Conservation (phyloP, 257 asterid genomes). For the Nicotiana tomentosiformis region DNA sequence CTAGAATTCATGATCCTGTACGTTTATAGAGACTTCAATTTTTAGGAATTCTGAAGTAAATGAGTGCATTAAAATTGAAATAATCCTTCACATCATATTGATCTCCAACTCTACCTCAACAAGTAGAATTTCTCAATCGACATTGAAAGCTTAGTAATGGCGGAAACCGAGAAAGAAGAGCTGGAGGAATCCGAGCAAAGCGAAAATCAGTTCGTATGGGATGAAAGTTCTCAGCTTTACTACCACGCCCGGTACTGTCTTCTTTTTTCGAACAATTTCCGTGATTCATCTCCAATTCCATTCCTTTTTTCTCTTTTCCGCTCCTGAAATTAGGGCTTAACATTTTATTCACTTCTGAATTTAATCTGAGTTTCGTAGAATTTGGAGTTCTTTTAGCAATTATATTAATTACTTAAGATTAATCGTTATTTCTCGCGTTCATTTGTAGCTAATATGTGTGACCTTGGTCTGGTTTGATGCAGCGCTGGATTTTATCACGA, state of each 20-base stretch:
- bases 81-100: neutral
- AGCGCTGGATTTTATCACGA: slow-evolving; percentile 93
- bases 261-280: neutral
- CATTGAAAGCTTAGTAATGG: slow-evolving; percentile 26
- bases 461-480: slow-evolving; percentile 23
- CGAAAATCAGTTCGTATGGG: slow-evolving; percentile 64
- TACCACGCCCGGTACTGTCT: slow-evolving; percentile 72
- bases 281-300: neutral
- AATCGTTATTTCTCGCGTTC: slow-evolving; percentile 3
- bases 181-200: slow-evolving; percentile 15
- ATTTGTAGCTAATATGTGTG: neutral
- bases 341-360: neutral
- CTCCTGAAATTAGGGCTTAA: slow-evolving; percentile 10
- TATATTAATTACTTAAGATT: neutral
- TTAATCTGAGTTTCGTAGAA: neutral
- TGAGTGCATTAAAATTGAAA: neutral
- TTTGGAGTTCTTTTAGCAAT: neutral
- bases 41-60: neutral
- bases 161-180: slow-evolving; percentile 30
- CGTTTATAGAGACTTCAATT: neutral
- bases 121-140: neutral
- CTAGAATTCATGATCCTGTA: neutral
- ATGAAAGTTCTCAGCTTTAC: slow-evolving; percentile 72
- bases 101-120: neutral
- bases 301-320: neutral